Evolutionary conservation across 2,329 filamentous ascomycete genomes (phyloP).

Genomic region (Teratosphaeria gauchensis): DNA sequence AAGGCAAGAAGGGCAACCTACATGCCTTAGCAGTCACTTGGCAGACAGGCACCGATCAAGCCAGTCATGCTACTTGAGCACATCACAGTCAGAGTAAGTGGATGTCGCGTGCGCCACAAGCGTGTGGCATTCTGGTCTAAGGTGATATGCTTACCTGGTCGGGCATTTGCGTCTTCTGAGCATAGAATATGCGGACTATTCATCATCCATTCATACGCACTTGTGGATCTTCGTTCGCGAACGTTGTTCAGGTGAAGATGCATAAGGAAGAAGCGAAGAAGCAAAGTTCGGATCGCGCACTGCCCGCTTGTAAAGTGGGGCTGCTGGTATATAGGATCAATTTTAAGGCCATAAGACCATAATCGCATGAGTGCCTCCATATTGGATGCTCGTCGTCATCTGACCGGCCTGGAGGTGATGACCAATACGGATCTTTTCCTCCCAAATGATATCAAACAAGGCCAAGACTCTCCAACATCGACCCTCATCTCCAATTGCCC

Average conservation of each 20-base stretch:
- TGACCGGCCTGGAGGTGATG: background rate
- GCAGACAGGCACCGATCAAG: background rate
- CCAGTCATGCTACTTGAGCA: background rate
- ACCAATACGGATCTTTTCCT: background rate
- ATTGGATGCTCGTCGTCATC: background rate
- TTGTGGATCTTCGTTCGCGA: background rate
- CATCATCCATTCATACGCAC: background rate
- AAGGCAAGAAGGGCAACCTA: background rate
- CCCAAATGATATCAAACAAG: background rate
- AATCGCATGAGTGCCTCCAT: background rate
- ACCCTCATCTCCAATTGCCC: slow-evolving; percentile 62
- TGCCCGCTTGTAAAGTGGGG: background rate
- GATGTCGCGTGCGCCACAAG: background rate
- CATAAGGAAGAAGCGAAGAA: background rate
- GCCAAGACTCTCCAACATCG: background rate
- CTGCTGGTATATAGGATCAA: too few relatives aligned
- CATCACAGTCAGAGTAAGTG: background rate
- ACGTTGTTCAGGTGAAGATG: background rate
- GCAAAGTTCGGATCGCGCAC: background rate
- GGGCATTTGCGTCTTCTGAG: background rate
- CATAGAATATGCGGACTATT: background rate
- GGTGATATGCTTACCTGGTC: background rate
- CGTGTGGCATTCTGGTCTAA: background rate
- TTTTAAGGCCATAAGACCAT: background rate
- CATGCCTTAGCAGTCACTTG: background rate